These are phyloP conservation scores for Phytopythium helicoides DNA, from an alignment of 352 stramenopile genomes.

Conservation along the genomic window DNA sequence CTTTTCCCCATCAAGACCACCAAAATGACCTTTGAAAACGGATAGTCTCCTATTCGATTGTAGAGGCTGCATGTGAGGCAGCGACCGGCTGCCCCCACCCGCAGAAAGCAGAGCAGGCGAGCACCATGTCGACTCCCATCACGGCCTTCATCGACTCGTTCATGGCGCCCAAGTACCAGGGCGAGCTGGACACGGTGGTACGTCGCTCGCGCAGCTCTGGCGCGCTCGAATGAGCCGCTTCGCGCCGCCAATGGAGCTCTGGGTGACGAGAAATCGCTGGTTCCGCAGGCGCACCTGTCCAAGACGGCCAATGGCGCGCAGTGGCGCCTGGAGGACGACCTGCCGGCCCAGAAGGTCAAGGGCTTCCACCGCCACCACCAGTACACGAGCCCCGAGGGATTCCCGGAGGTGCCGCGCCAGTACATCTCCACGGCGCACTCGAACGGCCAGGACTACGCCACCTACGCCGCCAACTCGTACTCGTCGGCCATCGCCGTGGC, in stretches of 20 bases:
- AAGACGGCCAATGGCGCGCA: slow-evolving; percentile 50
- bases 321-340: slow-evolving; percentile 68
- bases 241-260: background rate
- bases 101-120: background rate
- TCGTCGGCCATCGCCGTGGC: slow-evolving; percentile 79
- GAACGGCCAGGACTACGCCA: slow-evolving; percentile 63
- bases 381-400: slow-evolving; percentile 64
- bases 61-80: slow-evolving; percentile 4
- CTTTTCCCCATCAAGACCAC: slow-evolving; percentile 3
- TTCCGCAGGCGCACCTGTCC: slow-evolving; percentile 46
- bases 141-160: slow-evolving; percentile 66
- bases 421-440: slow-evolving; percentile 73
- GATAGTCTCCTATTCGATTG: background rate
- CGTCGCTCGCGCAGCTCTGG: slow-evolving; percentile 5
- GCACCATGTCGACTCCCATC: slow-evolving; percentile 64
- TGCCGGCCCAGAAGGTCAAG: slow-evolving; percentile 44
- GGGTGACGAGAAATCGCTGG: background rate
- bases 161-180: slow-evolving; percentile 53
- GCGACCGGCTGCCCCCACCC: background rate
- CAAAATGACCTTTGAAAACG: background rate
- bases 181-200: slow-evolving; percentile 49
- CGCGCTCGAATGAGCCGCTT: background rate
- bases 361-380: slow-evolving; percentile 58
- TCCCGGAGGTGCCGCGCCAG: slow-evolving; percentile 74
- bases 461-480: slow-evolving; percentile 87